A percentile compares a stretch with the other conserved stretches of the same genome.
Conservation (phyloP, 139 green algal species). For the Pycnococcus provasolii region DNA sequence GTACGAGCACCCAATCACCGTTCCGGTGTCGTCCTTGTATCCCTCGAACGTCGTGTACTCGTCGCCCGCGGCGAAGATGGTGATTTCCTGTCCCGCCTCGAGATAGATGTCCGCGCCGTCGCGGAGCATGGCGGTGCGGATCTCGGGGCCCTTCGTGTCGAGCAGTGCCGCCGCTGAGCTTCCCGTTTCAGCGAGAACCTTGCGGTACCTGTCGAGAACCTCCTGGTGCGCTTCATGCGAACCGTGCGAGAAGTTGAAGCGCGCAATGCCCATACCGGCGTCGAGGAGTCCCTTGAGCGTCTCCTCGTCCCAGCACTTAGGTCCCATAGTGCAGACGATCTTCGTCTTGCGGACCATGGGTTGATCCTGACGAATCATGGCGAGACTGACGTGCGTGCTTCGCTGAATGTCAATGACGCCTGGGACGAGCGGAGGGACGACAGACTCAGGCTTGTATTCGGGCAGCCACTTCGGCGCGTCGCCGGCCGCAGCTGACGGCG, state of each 20-base stretch:
- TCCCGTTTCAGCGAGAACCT: conserved; percentile 21
- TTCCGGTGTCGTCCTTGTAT: conserved; percentile 42
- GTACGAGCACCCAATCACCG: conserved; percentile 36
- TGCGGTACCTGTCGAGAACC: conserved; percentile 46
- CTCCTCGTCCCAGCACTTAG: conserved; percentile 29
- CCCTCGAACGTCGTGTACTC: conserved; percentile 38
- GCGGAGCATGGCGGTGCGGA: conserved; percentile 46
- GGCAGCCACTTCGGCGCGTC: not conserved
- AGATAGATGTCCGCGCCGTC: conserved; percentile 28
- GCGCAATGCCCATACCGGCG: conserved; percentile 54
- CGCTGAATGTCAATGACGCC: not conserved
- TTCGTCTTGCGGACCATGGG: conserved; percentile 36
- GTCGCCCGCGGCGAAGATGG: conserved; percentile 30
- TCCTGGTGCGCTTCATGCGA: conserved; percentile 46
- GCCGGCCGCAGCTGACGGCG: too few species aligned
- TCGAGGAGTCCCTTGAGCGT: conserved; percentile 40
- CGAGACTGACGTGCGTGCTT: not conserved
- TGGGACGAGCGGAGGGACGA: not conserved
- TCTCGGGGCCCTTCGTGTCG: conserved; percentile 50
- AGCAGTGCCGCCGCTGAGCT: conserved; percentile 28
- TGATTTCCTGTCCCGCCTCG: conserved; percentile 31
- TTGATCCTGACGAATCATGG: not conserved
- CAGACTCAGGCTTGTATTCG: conserved; percentile 10
- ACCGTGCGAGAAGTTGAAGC: conserved; percentile 62
- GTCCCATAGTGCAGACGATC: conserved; percentile 52